phyloP scores from a whole-genome alignment of 1,284 basidiomycete species.

The Pseudozyma tsukubaensis region DNA sequence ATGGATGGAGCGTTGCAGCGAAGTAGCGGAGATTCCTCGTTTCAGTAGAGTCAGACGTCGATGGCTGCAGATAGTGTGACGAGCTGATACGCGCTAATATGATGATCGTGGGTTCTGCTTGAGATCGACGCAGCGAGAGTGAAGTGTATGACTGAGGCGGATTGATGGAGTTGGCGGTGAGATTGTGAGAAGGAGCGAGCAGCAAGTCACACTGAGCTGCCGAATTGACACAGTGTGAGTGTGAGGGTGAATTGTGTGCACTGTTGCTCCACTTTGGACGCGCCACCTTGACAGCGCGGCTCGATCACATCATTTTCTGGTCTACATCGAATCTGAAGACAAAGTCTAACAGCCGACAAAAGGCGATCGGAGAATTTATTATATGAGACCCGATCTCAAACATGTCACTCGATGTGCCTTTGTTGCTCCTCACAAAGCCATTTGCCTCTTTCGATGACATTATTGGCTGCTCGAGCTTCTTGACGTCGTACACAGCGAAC shows the following conservation, averaged over 20 bases:
- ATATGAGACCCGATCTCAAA: no score
- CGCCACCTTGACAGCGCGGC: constrained; percentile 29
- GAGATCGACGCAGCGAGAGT: no score
- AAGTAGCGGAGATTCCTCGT: no score
- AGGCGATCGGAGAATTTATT: neutral
- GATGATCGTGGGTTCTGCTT: neutral
- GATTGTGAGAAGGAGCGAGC: neutral
- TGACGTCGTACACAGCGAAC: no score
- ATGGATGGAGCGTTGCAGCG: no score
- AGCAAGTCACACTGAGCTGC: neutral
- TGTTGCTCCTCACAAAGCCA: no score
- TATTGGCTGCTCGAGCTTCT: no score
- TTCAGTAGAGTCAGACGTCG: no score
- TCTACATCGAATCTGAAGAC: no score
- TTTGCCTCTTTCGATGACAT: no score
- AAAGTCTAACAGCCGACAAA: neutral
- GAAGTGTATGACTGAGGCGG: neutral
- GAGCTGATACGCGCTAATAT: neutral
- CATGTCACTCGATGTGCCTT: no score
- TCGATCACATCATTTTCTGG: constrained; percentile 24
- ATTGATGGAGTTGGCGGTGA: neutral
- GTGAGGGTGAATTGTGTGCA: constrained; percentile 1
- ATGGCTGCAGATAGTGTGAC: neutral
- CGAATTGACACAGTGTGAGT: neutral
- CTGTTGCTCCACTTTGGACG: constrained; percentile 40